Base-by-base conservation (phyloP, 192 early-diverging fungal genomes). In the Powellomyces hirtus region DNA sequence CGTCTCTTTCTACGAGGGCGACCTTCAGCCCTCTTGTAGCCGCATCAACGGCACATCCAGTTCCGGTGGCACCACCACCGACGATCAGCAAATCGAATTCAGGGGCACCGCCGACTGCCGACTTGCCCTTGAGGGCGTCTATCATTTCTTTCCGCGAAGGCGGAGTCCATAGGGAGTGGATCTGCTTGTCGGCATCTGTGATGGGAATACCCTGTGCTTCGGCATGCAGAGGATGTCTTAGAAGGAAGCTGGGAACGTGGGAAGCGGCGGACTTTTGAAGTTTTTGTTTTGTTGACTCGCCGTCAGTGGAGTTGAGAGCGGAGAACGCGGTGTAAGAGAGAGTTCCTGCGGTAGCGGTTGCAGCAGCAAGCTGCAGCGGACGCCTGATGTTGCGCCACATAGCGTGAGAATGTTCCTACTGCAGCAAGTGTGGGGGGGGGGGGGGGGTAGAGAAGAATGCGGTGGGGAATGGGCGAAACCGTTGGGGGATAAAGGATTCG, bases 21-120 rank as follows among this genome's bases (percentile, higher is more conserved):
- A 96, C 93, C 24, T 86, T 90, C 33, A 98, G 77, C 38, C 96
- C 96, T 24, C 96, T 83, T 5, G 96, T 96, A 0, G 90, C 92
- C 20, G 94, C 96, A 76, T 98, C 96, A 29, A 98, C 79, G 33
- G 94, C 91, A 61, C 90, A 88, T 20, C 96, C 96, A 18, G 89
- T 84, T 29, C 94, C 94, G 0, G 94, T 96, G n/a, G 96, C 96
- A 18, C 96, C 96, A 34, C 93, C 96, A 70, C 96, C 96, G 42
- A 95, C 89, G 56, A 98, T 85, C 33, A 98, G 77, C 26, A 98
- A 66, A 75, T 98, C 96, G 69, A 90, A 98, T 30, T 72, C 73
- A 26, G 22, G 29, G 0, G 61, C 36, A 16, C 33, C 20, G 20
- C 34, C 33, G 8, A n/a, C 57, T n/a, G 29, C 22, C 5, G 57